These are phyloP conservation scores for Ogataea degrootiae DNA, from an alignment of 805 yeast species.

Conservation along the genomic window DNA sequence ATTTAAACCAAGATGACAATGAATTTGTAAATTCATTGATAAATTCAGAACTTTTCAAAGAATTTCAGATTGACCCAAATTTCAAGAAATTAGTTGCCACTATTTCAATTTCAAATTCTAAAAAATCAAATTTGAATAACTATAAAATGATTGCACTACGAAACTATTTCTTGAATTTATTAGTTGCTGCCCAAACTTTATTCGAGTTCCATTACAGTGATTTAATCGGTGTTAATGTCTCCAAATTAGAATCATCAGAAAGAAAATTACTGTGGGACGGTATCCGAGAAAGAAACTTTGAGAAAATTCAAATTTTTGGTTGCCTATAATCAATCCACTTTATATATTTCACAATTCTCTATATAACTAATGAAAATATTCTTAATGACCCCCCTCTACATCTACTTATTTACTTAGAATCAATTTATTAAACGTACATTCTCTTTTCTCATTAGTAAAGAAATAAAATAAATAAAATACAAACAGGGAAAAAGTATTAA, in stretches of 20 bases:
- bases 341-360: not conserved
- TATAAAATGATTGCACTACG: conserved; percentile 43
- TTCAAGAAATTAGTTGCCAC: conserved; percentile 46
- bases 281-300: conserved; percentile 47
- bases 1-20: conserved; percentile 7
- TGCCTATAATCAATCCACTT: not conserved
- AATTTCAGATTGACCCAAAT: conserved; percentile 33
- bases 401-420: not conserved
- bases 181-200: conserved; percentile 52
- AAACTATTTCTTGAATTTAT: conserved; percentile 46
- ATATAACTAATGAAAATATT: too few species aligned
- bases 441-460: too few species aligned
- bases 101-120: conserved; percentile 43
- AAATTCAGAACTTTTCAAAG: conserved; percentile 41
- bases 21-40: conserved; percentile 34
- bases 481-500: conserved; percentile 13
- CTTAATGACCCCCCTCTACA: not conserved
- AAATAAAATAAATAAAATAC: not conserved
- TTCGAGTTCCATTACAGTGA: conserved; percentile 40
- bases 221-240: conserved; percentile 16
- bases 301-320: conserved; percentile 35
- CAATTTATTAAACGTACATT: too few species aligned
- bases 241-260: conserved; percentile 35
- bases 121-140: conserved; percentile 31
- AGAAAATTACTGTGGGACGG: conserved; percentile 44